Evolutionary conservation across 768 basidiomycete genomes (phyloP).

Genomic region (Cubamyces sp.): DNA sequence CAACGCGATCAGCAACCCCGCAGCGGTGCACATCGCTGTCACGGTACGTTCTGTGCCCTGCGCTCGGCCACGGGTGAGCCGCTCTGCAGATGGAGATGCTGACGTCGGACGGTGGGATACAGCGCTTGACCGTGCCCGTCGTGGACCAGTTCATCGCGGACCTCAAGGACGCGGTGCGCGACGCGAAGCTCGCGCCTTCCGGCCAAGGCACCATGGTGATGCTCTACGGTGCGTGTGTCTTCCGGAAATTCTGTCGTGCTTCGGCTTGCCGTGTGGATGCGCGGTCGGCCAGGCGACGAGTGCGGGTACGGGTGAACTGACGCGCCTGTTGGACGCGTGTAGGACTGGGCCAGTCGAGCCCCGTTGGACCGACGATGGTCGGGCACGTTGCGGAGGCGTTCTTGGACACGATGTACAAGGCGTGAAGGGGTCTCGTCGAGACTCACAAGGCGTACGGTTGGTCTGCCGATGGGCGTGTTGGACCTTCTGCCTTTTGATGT

Average conservation of each 20-base stretch:
- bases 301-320: constrained; percentile 2
- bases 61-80: too few species aligned
- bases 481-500: background rate
- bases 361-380: constrained; percentile 81
- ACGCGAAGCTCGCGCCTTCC: constrained; percentile 65
- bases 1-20: constrained; percentile 77
- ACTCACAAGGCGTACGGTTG: background rate
- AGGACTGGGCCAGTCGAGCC: constrained; percentile 85
- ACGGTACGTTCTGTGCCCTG: constrained; percentile 60
- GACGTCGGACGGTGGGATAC: background rate
- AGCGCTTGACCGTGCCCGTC: constrained; percentile 79
- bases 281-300: too few species aligned
- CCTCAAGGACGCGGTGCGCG: constrained; percentile 74
- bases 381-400: constrained; percentile 77
- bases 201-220: constrained; percentile 90
- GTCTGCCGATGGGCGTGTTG: background rate
- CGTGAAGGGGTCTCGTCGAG: constrained; percentile 40
- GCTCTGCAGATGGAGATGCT: background rate
- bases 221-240: constrained; percentile 71
- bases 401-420: constrained; percentile 83
- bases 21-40: constrained; percentile 91
- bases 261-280: background rate
- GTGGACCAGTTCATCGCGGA: constrained; percentile 85
- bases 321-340: background rate
- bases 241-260: background rate